Evolutionary conservation across 2,329 filamentous ascomycete species (phyloP).

Genomic region (Venturia aucupariae): DNA sequence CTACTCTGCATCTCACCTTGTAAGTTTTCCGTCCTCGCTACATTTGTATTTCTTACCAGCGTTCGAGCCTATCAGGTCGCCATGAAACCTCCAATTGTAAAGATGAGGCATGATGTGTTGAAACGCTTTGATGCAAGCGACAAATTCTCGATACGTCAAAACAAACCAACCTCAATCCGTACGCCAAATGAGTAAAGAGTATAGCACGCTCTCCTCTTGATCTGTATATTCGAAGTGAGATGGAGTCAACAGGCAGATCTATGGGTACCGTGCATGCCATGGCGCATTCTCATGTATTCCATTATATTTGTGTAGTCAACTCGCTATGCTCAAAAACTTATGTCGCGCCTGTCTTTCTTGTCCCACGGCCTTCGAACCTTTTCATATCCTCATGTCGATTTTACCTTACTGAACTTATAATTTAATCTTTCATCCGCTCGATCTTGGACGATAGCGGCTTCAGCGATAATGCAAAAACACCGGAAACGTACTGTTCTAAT

Average conservation of each 20-base stretch:
- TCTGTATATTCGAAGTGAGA: constrained; percentile 6
- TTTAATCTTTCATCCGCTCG: neutral
- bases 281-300: neutral
- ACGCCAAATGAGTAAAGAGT: constrained; percentile 5
- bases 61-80: neutral
- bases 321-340: neutral
- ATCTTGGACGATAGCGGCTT: neutral
- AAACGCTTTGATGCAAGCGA: constrained; percentile 2
- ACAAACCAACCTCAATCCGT: constrained; percentile 8
- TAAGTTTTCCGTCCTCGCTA: neutral
- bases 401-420: neutral
- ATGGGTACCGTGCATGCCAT: neutral
- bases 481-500: neutral
- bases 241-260: neutral
- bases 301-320: neutral
- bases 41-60: neutral
- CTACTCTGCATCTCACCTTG: neutral
- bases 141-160: constrained; percentile 6
- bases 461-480: neutral
- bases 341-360: neutral
- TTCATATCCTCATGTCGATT: neutral
- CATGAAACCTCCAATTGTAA: neutral
- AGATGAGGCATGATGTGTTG: constrained; percentile 1
- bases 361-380: neutral
- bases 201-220: neutral